Evolutionary conservation across 2,329 filamentous ascomycete genomes (phyloP).

Genomic region (Sphaceloma murrayae): DNA sequence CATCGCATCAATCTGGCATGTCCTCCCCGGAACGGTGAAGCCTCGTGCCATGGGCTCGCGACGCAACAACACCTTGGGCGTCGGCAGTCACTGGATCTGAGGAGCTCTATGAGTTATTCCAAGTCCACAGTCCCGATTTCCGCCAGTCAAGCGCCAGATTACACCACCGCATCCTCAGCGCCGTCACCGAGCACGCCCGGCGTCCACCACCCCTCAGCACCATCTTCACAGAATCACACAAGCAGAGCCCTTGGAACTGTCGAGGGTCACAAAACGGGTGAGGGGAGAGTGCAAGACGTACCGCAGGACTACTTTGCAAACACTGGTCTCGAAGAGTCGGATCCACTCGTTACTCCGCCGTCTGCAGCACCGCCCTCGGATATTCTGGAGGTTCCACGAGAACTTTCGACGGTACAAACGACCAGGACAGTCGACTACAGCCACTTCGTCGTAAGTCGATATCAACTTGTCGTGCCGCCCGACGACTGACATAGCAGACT

Average conservation of each 20-base stretch:
- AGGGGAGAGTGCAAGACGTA: too few species aligned
- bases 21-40: background rate
- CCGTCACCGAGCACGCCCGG: background rate
- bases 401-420: too few species aligned
- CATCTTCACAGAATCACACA: too few species aligned
- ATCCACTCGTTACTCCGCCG: too few species aligned
- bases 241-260: too few species aligned
- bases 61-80: slow-evolving; percentile 1
- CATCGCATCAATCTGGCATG: background rate
- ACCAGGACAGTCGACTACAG: background rate
- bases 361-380: too few species aligned
- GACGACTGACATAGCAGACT: background rate
- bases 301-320: too few species aligned
- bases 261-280: too few species aligned
- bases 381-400: too few species aligned
- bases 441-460: background rate
- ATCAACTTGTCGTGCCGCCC: background rate
- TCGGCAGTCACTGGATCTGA: background rate
- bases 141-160: slow-evolving; percentile 7
- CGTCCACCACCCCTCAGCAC: too few species aligned
- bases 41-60: slow-evolving; percentile 2
- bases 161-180: background rate
- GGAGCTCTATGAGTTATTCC: slow-evolving; percentile 15
- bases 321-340: too few species aligned
- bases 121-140: slow-evolving; percentile 13